These are phyloP conservation scores for Psidium friedrichsthalianum DNA, from an alignment of 345 rosid species.

Conservation along the genomic window DNA sequence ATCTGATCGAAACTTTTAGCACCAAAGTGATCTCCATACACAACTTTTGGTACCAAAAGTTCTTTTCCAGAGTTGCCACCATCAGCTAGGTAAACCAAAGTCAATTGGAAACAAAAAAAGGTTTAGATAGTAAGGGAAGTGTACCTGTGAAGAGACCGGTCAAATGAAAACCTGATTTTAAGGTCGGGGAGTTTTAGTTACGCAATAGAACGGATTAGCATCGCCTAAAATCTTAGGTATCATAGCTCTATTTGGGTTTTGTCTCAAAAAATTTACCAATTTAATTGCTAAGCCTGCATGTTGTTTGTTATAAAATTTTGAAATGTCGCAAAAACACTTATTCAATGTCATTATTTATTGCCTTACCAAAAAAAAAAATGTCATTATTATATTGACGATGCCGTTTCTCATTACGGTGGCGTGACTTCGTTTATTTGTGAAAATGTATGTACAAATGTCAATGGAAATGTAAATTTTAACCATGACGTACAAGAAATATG, in stretches of 20 bases:
- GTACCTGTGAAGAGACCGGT: background rate
- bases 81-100: no score
- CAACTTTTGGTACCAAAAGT: no score
- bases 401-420: background rate
- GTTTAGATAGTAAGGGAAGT: background rate
- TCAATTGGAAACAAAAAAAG: background rate
- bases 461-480: background rate
- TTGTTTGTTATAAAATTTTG: background rate
- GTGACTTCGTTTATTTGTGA: background rate
- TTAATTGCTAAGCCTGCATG: background rate
- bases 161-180: background rate
- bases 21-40: no score
- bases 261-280: background rate
- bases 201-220: background rate
- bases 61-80: no score
- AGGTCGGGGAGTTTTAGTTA: background rate
- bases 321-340: fast-evolving
- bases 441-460: background rate
- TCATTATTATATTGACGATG: background rate
- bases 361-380: no score
- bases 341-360: background rate
- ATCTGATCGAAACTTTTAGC: no score
- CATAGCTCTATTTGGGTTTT: background rate
- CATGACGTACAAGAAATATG: fast-evolving
- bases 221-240: background rate